These are phyloP conservation scores for Prunus mume DNA, from an alignment of 306 rosid genomes.

Conservation along the genomic window DNA sequence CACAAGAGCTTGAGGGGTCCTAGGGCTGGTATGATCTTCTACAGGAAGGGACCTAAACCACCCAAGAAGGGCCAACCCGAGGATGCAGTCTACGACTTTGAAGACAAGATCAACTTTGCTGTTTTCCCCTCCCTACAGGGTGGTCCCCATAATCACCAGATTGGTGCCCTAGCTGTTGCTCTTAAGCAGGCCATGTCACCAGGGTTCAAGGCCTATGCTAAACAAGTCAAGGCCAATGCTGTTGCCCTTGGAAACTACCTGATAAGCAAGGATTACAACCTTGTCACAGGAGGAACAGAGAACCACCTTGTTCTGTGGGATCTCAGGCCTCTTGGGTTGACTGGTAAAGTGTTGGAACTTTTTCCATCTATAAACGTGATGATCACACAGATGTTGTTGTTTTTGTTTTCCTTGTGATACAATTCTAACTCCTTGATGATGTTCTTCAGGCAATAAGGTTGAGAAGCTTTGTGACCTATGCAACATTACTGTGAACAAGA, in stretches of 20 bases:
- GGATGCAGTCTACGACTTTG: slow-evolving; percentile 78
- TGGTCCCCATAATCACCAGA: slow-evolving; percentile 97
- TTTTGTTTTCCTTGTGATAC: not conserved
- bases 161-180: slow-evolving; percentile 95
- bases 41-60: slow-evolving; percentile 87
- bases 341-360: slow-evolving; percentile 44
- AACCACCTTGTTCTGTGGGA: slow-evolving; percentile 98
- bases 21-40: slow-evolving; percentile 95
- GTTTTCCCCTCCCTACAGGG: slow-evolving; percentile 97
- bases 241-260: slow-evolving; percentile 83
- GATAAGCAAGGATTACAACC: slow-evolving; percentile 77
- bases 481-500: slow-evolving; percentile 92
- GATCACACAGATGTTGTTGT: not conserved
- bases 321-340: slow-evolving; percentile 95
- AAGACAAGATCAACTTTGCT: slow-evolving; percentile 89
- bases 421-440: slow-evolving; percentile 11
- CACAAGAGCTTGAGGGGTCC: slow-evolving; percentile 97
- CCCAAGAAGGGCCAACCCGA: slow-evolving; percentile 94
- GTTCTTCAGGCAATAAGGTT: slow-evolving; percentile 84
- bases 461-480: slow-evolving; percentile 92
- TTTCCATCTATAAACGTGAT: not conserved
- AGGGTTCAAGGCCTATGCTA: slow-evolving; percentile 82
- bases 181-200: slow-evolving; percentile 70
- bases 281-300: slow-evolving; percentile 94
- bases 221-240: slow-evolving; percentile 95